phyloP scores from a whole-genome alignment of 2,329 filamentous ascomycete genomes.

The Pyrenophora seminiperda region DNA sequence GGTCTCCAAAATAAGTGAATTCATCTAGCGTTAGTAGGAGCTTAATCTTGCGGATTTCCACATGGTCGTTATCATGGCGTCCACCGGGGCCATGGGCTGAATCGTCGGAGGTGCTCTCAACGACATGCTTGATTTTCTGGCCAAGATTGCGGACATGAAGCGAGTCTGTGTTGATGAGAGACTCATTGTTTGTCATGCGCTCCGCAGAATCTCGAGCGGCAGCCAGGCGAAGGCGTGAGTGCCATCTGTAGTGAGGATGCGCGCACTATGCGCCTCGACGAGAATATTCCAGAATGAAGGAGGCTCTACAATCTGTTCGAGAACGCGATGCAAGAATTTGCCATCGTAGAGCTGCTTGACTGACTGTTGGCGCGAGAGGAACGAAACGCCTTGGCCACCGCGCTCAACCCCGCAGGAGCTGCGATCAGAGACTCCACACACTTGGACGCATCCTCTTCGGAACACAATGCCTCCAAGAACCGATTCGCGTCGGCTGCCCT shows the following conservation, averaged over 20 bases:
- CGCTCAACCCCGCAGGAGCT: conserved; percentile 27
- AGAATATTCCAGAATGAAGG: conserved; percentile 61
- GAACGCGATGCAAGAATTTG: conserved; percentile 54
- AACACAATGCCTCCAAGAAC: conserved; percentile 57
- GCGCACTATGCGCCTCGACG: conserved; percentile 36
- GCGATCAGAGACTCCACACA: conserved; percentile 47
- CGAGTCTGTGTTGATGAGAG: conserved; percentile 43
- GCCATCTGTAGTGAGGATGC: conserved; percentile 28
- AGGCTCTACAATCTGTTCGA: conserved; percentile 57
- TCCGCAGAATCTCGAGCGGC: conserved; percentile 54
- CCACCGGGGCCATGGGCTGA: conserved; percentile 59
- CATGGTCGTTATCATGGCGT: conserved; percentile 74
- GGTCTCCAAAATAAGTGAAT: conserved; percentile 57
- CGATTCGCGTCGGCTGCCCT: conserved; percentile 49
- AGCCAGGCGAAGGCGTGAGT: conserved; percentile 48
- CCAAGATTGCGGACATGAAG: conserved; percentile 61
- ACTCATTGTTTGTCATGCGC: conserved; percentile 22
- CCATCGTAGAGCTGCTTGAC: conserved; percentile 59
- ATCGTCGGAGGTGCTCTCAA: conserved; percentile 58
- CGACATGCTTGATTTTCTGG: conserved; percentile 56
- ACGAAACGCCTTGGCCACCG: conserved; percentile 51
- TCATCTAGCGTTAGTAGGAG: conserved; percentile 72
- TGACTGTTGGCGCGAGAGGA: conserved; percentile 51
- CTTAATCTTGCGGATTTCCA: conserved; percentile 63
- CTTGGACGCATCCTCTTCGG: conserved; percentile 48